These are phyloP conservation scores for Eutreptiella sp. DNA, from an alignment of 208 protist species.

Conservation along the genomic window DNA sequence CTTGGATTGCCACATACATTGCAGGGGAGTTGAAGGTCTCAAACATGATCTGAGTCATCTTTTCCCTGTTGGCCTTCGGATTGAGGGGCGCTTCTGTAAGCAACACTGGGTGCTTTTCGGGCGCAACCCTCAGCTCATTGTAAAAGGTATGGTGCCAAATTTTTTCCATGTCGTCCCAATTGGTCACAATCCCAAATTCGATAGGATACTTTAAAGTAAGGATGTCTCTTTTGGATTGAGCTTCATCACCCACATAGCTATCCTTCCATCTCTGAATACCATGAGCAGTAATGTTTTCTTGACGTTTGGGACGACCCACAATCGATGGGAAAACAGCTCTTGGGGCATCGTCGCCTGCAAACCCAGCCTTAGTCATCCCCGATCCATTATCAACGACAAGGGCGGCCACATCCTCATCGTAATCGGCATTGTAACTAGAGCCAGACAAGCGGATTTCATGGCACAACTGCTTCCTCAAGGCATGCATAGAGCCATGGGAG, in stretches of 20 bases:
- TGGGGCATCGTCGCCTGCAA: slow-evolving; percentile 93
- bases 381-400: slow-evolving; percentile 78
- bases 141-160: slow-evolving; percentile 98
- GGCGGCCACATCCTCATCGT: slow-evolving; percentile 53
- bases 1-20: slow-evolving; percentile 88
- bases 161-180: slow-evolving; percentile 97
- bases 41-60: slow-evolving; percentile 92
- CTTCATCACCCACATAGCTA: slow-evolving; percentile 85
- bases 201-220: slow-evolving; percentile 88
- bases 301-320: slow-evolving; percentile 86
- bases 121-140: slow-evolving; percentile 92
- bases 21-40: slow-evolving; percentile 78
- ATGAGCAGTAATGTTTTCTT: slow-evolving; percentile 83
- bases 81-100: slow-evolving; percentile 83
- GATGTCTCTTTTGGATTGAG: slow-evolving; percentile 84
- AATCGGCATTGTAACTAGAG: too few species aligned
- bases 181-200: slow-evolving; percentile 90
- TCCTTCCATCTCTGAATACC: too few species aligned
- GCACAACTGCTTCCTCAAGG: too few species aligned
- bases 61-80: slow-evolving; percentile 82
- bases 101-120: slow-evolving; percentile 94
- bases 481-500: too few species aligned
- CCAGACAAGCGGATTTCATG: too few species aligned
- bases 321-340: slow-evolving; percentile 91
- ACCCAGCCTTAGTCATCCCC: slow-evolving; percentile 86